Evolutionary conservation across 345 rosid species (phyloP), one percentile per base, ranked within the genome.

Genomic region (Corymbia maculata): DNA sequence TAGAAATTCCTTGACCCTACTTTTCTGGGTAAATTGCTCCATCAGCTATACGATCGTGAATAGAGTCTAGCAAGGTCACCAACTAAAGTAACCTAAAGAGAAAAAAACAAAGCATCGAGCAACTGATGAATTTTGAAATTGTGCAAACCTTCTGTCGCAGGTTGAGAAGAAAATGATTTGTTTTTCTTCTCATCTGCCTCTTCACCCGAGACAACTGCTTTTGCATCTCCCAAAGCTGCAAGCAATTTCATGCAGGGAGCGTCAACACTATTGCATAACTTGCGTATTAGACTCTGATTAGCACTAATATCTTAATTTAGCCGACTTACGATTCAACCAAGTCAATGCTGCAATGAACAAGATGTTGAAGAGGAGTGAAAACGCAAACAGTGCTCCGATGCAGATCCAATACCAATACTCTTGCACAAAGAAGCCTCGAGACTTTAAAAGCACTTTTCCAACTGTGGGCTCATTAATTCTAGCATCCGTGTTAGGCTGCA

Each of bases 351-450:
- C 89, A 51, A 94, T 79, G 88, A 95, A 97, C 17, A 93, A 92
- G 85, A 93, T 50, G 90, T 97, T 97, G 94, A 97, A 97, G 89
- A 96, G 87, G 64, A 96, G 57, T 22, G 97, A 90, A 90, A 91
- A 96, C 52, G 92, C 99, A 88, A 94, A 89, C 75, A 97, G 92
- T 36, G 94, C 97, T 89, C 92, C 99, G 9, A 94, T 86, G 85
- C 98, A 92, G 53, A 97, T 93, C 98, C 99, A 95, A 89, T 91
- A 96, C 98, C 94, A 95, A 86, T 93, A 92, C 5, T 92, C 94
- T 14, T 96, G 90, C 1, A 94, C 94, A 89, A 87, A 93, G 92
- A 96, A 95, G 85, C 97, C 96, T 68, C 98, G 91, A 84, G 93
- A 86, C 89, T 93, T 93, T 22, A 97, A 90, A 87, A 96, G 92